A percentile compares a stretch with the other conserved stretches of the same genome.
phyloP scores from a whole-genome alignment of 495 filamentous ascomycete genomes.

The Penicillium macrosclerotiorum region DNA sequence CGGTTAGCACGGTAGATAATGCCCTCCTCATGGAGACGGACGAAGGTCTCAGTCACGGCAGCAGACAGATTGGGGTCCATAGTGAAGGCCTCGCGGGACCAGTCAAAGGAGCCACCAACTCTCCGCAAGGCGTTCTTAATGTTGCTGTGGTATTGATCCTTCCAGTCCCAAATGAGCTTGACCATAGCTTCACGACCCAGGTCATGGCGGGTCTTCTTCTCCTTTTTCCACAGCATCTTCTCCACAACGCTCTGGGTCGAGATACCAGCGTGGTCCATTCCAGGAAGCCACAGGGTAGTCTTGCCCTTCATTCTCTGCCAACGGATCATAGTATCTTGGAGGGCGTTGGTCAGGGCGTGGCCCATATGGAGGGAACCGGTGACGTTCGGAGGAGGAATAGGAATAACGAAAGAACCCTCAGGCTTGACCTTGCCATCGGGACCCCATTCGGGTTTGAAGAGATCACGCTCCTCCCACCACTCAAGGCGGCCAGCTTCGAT shows the following conservation, averaged over 20 bases:
- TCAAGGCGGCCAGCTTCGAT: slow-evolving; percentile 57
- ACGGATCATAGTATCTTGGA: slow-evolving; percentile 76
- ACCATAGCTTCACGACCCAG: slow-evolving; percentile 61
- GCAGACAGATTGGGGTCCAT: slow-evolving; percentile 65
- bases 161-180: slow-evolving; percentile 66
- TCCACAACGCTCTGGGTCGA: slow-evolving; percentile 76
- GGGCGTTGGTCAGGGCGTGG: slow-evolving; percentile 63
- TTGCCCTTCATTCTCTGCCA: slow-evolving; percentile 65
- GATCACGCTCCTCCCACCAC: slow-evolving; percentile 63
- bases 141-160: slow-evolving; percentile 63
- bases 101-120: slow-evolving; percentile 64
- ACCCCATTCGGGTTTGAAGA: slow-evolving; percentile 71
- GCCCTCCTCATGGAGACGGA: slow-evolving; percentile 69
- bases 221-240: slow-evolving; percentile 68
- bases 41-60: slow-evolving; percentile 72
- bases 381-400: slow-evolving; percentile 77
- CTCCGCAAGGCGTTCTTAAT: slow-evolving; percentile 57
- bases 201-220: slow-evolving; percentile 65
- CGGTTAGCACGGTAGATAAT: slow-evolving; percentile 74
- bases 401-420: slow-evolving; percentile 68
- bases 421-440: slow-evolving; percentile 65
- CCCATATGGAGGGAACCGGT: slow-evolving; percentile 69
- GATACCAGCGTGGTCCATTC: slow-evolving; percentile 77
- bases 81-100: slow-evolving; percentile 70
- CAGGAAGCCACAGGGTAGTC: slow-evolving; percentile 70